Evolutionary conservation across 768 basidiomycete genomes (phyloP).

Genomic region (Termitomyces sp.): DNA sequence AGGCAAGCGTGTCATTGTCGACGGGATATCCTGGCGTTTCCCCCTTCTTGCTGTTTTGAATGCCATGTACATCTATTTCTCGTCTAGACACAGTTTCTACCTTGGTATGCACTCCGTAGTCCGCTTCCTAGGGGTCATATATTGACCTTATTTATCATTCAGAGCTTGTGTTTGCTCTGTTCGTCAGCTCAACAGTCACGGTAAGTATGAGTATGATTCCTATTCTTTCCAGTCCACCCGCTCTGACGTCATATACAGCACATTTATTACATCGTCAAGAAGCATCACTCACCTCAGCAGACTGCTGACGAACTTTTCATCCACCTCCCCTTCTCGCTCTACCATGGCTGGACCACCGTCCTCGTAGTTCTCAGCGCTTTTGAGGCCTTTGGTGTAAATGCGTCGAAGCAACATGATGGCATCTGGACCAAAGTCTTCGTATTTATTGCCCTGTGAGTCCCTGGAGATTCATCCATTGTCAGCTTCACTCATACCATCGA

Average conservation of each 20-base stretch:
- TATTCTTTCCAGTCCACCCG: conserved; percentile 21
- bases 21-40: conserved; percentile 90
- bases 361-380: conserved; percentile 80
- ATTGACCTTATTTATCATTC: conserved; percentile 16
- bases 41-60: conserved; percentile 86
- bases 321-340: conserved; percentile 95
- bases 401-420: conserved; percentile 59
- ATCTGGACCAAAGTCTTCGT: conserved; percentile 95
- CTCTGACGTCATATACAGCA: conserved; percentile 50
- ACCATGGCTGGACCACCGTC: conserved; percentile 90
- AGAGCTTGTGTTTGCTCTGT: conserved; percentile 86
- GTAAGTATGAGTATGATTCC: conserved; percentile 22
- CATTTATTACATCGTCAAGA: conserved; percentile 94
- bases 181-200: conserved; percentile 74
- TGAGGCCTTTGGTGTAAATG: conserved; percentile 86
- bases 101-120: conserved; percentile 34
- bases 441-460: conserved; percentile 79
- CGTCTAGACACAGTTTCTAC: conserved; percentile 75
- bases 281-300: conserved; percentile 65
- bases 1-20: conserved; percentile 78
- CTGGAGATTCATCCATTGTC: background rate
- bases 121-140: conserved; percentile 1
- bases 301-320: conserved; percentile 82
- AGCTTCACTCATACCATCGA: conserved; percentile 6
- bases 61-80: conserved; percentile 84